Evolutionary conservation across 768 basidiomycete genomes (phyloP).

Genomic region (Lactarius pseudohatsudake): DNA sequence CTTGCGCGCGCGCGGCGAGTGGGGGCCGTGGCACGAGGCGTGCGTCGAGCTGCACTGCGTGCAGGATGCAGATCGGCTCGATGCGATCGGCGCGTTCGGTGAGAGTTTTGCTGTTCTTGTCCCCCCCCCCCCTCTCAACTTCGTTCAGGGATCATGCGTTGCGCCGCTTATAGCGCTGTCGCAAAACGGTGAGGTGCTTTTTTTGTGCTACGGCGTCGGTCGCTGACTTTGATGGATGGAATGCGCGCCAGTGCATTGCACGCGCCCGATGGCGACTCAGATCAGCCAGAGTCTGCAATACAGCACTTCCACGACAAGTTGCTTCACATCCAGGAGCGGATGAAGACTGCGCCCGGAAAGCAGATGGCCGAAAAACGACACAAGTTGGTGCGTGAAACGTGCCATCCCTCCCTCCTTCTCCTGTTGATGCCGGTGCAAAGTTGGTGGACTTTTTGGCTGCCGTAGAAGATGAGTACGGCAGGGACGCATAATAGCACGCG

Average conservation of each 20-base stretch:
- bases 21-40: conserved; percentile 65
- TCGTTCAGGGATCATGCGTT: conserved; percentile 44
- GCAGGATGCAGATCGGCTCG: conserved; percentile 53
- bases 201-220: neutral
- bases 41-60: conserved; percentile 78
- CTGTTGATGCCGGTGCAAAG: conserved; percentile 38
- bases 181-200: conserved; percentile 35
- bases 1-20: conserved; percentile 51
- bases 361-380: conserved; percentile 70
- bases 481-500: neutral
- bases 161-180: conserved; percentile 46
- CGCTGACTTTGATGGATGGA: neutral
- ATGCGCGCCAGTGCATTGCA: conserved; percentile 41
- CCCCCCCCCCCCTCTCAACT: neutral
- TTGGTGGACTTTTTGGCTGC: conserved; percentile 61
- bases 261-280: conserved; percentile 48
- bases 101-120: neutral
- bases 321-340: conserved; percentile 63
- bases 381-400: conserved; percentile 50
- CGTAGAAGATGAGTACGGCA: conserved; percentile 53
- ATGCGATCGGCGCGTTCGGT: conserved; percentile 56
- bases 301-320: conserved; percentile 88
- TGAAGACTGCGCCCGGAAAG: conserved; percentile 77
- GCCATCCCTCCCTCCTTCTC: conserved; percentile 1
- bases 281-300: conserved; percentile 53